These are phyloP conservation scores for Penicillium sp. DNA, from an alignment of 2,329 filamentous ascomycete genomes.

Conservation along the genomic window DNA sequence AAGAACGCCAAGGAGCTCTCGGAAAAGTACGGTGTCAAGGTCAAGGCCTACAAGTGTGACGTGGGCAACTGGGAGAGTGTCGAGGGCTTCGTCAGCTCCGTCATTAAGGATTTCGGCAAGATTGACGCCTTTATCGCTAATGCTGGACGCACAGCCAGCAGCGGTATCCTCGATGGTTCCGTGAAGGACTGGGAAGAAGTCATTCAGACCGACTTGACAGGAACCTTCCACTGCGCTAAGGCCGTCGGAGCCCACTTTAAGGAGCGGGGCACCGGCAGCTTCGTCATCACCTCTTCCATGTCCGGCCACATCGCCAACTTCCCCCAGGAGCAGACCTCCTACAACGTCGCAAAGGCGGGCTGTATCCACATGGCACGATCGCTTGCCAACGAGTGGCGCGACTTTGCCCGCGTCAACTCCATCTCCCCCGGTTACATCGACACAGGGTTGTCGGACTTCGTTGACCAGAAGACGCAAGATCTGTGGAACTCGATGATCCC, in stretches of 20 bases:
- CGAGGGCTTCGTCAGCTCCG: slow-evolving; percentile 53
- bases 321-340: slow-evolving; percentile 62
- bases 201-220: slow-evolving; percentile 81
- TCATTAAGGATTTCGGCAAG: slow-evolving; percentile 65
- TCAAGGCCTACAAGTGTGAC: slow-evolving; percentile 63
- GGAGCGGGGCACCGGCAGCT: slow-evolving; percentile 58
- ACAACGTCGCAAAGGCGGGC: slow-evolving; percentile 62
- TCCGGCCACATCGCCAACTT: slow-evolving; percentile 52
- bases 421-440: slow-evolving; percentile 66
- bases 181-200: slow-evolving; percentile 71
- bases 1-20: slow-evolving; percentile 60
- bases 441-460: slow-evolving; percentile 62
- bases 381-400: slow-evolving; percentile 64
- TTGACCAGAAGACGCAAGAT: slow-evolving; percentile 53
- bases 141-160: slow-evolving; percentile 65
- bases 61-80: slow-evolving; percentile 55
- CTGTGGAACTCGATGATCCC: slow-evolving; percentile 58
- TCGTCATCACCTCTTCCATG: slow-evolving; percentile 64
- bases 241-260: slow-evolving; percentile 77
- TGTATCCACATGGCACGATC: slow-evolving; percentile 61
- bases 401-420: slow-evolving; percentile 63
- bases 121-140: slow-evolving; percentile 65
- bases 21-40: slow-evolving; percentile 59
- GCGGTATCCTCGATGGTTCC: slow-evolving; percentile 63
- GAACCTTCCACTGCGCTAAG: slow-evolving; percentile 78